A percentile compares a stretch with the other conserved stretches of the same genome.
These are phyloP conservation scores for Pyronema omphalodes DNA, from an alignment of 495 filamentous ascomycete genomes.

Conservation along the genomic window DNA sequence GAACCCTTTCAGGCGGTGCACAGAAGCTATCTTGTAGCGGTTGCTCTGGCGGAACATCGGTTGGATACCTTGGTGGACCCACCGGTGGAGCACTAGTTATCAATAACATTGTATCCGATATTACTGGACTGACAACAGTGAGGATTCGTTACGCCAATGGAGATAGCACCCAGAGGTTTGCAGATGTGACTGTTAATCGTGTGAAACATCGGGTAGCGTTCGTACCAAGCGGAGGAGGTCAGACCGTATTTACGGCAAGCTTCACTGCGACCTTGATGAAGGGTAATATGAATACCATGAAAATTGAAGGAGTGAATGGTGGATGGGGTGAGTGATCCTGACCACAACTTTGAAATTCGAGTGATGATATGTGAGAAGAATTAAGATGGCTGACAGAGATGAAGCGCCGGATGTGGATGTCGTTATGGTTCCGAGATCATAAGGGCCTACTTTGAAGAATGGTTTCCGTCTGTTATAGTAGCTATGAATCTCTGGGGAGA, in stretches of 20 bases:
- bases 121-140: constrained; percentile 33
- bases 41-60: constrained; percentile 31
- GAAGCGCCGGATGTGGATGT: constrained; percentile 38
- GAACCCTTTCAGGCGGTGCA: constrained; percentile 18
- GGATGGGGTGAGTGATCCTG: constrained; percentile 20
- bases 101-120: constrained; percentile 28
- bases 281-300: constrained; percentile 28
- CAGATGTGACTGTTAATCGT: constrained; percentile 39
- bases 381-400: neutral
- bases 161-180: constrained; percentile 33
- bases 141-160: constrained; percentile 36
- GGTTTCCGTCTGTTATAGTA: too few species aligned
- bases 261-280: constrained; percentile 24
- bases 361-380: too few species aligned
- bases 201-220: constrained; percentile 26
- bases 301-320: constrained; percentile 30
- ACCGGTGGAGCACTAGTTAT: constrained; percentile 32
- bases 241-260: constrained; percentile 17
- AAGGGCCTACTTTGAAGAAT: neutral
- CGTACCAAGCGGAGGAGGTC: constrained; percentile 16
- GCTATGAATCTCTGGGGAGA: too few species aligned
- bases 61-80: constrained; percentile 38
- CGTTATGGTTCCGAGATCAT: constrained; percentile 35
- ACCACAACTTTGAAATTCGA: too few species aligned
- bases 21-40: constrained; percentile 28